Evolutionary conservation across 2,329 filamentous ascomycete genomes (phyloP), one percentile per base, ranked within the genome.

Genomic region (Keithomyces neogunnii): DNA sequence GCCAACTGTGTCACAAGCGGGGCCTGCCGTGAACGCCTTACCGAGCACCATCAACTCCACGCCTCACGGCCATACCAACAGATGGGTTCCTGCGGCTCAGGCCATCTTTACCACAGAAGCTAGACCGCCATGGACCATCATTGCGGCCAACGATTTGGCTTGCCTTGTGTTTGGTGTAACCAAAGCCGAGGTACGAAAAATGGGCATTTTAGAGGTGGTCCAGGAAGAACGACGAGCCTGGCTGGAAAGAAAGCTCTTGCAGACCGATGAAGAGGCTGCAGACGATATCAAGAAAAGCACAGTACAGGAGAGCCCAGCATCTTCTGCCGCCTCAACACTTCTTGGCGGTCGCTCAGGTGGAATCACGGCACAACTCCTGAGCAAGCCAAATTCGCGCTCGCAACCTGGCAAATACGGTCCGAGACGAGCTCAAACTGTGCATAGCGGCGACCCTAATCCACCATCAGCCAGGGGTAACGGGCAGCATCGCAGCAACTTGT

Each of bases 81-180:
- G 93, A 66, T 96, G 90, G 84, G 85, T 88, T 11, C 90, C 90
- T 6, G 88, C 89, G 42, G 88, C 92, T 4, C 93, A 99, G 67
- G 93, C 93, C 49, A 96, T 99, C 52, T 99, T 99, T 66, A 95
- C 92, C 6, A 99, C 93, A n/a, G 89, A 95, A 67, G 80, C 88
- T 11, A 84, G 86, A 56, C 81, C 89, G 7, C 93, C 92, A 3
- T 99, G 90, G 88, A 99, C 92, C 1, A 96, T 99, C 53, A 80
- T 96, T 49, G 89, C 93, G 3, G 93, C 93, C 47, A 99, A 99
- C 64, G 93, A 99, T 65, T 76, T 99, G 47, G 93, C 93, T 19
- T 99, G 93, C 68, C 76, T 99, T 43, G 86, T 97, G n/a, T 99
- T 97, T 70, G 93, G 93, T n/a, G 89, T 99, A 8, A 96, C 91